Evolutionary conservation across 805 yeast species (phyloP).

Genomic region (Zygoascus ofunaensis): DNA sequence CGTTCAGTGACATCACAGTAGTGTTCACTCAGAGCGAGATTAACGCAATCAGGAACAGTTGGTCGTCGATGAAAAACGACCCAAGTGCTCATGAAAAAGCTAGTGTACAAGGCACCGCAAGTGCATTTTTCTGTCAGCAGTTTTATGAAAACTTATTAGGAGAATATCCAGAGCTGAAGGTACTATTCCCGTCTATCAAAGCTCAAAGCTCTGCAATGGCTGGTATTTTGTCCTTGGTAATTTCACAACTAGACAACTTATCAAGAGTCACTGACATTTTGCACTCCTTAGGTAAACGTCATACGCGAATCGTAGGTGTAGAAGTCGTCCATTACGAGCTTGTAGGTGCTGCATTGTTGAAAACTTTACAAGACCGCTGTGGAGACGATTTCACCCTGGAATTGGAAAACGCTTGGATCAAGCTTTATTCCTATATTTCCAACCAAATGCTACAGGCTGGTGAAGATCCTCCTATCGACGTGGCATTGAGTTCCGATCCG

Average conservation of each 20-base stretch:
- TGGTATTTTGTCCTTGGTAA: constrained; percentile 62
- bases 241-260: constrained; percentile 54
- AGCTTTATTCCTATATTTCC: constrained; percentile 23
- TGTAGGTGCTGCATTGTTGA: constrained; percentile 23
- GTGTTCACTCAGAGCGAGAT: constrained; percentile 15
- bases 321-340: constrained; percentile 32
- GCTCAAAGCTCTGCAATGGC: constrained; percentile 79
- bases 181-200: constrained; percentile 59
- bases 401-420: constrained; percentile 26
- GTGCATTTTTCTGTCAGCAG: constrained; percentile 65
- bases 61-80: constrained; percentile 20
- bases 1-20: constrained; percentile 14
- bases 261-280: constrained; percentile 49
- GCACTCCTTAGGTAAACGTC: constrained; percentile 59
- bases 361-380: constrained; percentile 21
- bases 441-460: constrained; percentile 23
- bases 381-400: constrained; percentile 21
- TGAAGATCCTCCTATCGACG: constrained; percentile 27
- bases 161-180: constrained; percentile 52
- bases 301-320: constrained; percentile 64
- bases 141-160: constrained; percentile 60
- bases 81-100: constrained; percentile 17
- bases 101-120: constrained; percentile 30
- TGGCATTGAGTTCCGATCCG: neutral
- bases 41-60: constrained; percentile 9